phyloP scores from a whole-genome alignment of 2,329 filamentous ascomycete species.

The Didymellaceae sp. region DNA sequence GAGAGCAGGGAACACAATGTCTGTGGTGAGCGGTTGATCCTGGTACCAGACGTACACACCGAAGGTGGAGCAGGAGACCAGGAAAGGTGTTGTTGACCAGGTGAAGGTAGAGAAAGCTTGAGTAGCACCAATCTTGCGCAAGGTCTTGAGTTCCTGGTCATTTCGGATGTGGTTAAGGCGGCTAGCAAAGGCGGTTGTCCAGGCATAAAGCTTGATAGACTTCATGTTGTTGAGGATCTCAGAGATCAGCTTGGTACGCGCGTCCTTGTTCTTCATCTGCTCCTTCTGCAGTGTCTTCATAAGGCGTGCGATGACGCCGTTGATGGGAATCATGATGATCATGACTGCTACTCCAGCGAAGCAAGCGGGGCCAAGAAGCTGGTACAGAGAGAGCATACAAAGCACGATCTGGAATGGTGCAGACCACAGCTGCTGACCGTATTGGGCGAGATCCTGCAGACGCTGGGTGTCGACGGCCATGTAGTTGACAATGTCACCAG shows the following conservation, averaged over 20 bases:
- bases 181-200: slow-evolving; percentile 96
- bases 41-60: slow-evolving; percentile 89
- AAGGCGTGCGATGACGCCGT: slow-evolving; percentile 86
- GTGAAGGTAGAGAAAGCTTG: slow-evolving; percentile 97
- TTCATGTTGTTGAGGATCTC: slow-evolving; percentile 99
- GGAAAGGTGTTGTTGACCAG: slow-evolving; percentile 95
- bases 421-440: slow-evolving; percentile 93
- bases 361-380: slow-evolving; percentile 94
- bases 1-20: slow-evolving; percentile 92
- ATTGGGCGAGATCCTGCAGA: slow-evolving; percentile 92
- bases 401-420: slow-evolving; percentile 95
- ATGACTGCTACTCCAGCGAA: slow-evolving; percentile 93
- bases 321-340: slow-evolving; percentile 96
- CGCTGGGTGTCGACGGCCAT: slow-evolving; percentile 99
- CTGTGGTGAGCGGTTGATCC: slow-evolving; percentile 81
- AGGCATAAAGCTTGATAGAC: slow-evolving; percentile 96
- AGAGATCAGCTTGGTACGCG: slow-evolving; percentile 89
- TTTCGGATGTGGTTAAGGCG: slow-evolving; percentile 96
- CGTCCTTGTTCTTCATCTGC: slow-evolving; percentile 99
- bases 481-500: slow-evolving; percentile 98
- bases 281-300: slow-evolving; percentile 95
- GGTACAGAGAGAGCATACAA: slow-evolving; percentile 95
- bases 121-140: slow-evolving; percentile 93
- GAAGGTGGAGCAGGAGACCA: slow-evolving; percentile 97
- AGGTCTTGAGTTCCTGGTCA: slow-evolving; percentile 91